Evolutionary conservation across 805 yeast genomes (phyloP).

Genomic region (Pichia heedii): DNA sequence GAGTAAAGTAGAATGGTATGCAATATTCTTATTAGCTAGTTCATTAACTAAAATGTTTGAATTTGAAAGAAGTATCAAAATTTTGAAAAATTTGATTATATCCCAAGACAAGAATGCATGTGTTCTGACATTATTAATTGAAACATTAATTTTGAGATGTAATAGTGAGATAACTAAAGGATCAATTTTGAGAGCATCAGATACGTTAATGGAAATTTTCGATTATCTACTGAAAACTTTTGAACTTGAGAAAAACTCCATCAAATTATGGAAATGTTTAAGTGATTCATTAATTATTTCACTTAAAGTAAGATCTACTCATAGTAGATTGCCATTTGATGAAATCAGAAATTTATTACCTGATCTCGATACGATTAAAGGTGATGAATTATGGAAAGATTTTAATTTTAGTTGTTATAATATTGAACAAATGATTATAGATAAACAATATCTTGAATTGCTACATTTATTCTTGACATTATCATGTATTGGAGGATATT

Average conservation of each 20-base stretch:
- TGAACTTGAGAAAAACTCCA: constrained; percentile 28
- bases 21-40: constrained; percentile 57
- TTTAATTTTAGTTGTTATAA: background rate
- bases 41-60: constrained; percentile 58
- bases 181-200: constrained; percentile 58
- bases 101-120: constrained; percentile 33
- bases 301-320: constrained; percentile 45
- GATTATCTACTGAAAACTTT: constrained; percentile 17
- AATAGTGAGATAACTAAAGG: constrained; percentile 46
- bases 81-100: constrained; percentile 34
- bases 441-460: constrained; percentile 11
- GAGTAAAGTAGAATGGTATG: constrained; percentile 40
- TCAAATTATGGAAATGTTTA: constrained; percentile 57
- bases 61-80: constrained; percentile 48
- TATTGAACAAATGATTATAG: constrained; percentile 24
- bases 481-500: constrained; percentile 7
- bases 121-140: constrained; percentile 44
- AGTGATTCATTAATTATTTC: constrained; percentile 49
- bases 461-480: constrained; percentile 31
- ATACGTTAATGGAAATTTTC: constrained; percentile 32
- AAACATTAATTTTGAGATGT: constrained; percentile 49
- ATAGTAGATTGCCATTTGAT: constrained; percentile 40
- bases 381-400: constrained; percentile 4
- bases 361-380: background rate
- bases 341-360: constrained; percentile 24